Conservation (phyloP, 495 filamentous ascomycete genomes). For the Chaetomium tenue region DNA sequence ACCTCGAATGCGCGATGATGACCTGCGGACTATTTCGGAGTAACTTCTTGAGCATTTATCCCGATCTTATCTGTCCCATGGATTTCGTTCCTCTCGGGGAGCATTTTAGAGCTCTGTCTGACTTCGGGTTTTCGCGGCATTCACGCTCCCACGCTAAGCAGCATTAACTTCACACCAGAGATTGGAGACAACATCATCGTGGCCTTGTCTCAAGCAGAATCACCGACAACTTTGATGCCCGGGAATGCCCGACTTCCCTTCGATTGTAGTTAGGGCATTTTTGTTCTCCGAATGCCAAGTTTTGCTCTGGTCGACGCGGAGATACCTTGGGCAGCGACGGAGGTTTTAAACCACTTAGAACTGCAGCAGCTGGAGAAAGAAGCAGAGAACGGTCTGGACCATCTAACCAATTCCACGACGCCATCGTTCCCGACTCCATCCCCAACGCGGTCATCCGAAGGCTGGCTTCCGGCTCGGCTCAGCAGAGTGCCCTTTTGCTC, state of each 20-base stretch:
- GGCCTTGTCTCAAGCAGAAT: background rate
- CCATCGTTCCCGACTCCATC: background rate
- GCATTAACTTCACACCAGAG: background rate
- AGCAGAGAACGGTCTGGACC: slow-evolving; percentile 21
- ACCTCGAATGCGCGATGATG: no score
- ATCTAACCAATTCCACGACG: background rate
- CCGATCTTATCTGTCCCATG: background rate
- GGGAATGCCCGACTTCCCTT: background rate
- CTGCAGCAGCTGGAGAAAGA: background rate
- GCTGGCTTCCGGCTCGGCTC: background rate
- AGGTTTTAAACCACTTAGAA: slow-evolving; percentile 15
- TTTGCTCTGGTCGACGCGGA: slow-evolving; percentile 3
- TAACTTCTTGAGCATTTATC: no score
- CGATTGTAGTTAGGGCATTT: background rate
- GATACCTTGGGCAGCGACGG: slow-evolving; percentile 24
- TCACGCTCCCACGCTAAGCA: background rate
- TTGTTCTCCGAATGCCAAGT: background rate
- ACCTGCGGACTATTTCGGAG: no score
- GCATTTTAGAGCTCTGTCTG: background rate
- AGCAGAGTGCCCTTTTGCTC: background rate
- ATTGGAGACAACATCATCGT: background rate
- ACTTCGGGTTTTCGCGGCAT: slow-evolving; percentile 19
- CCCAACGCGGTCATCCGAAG: slow-evolving; percentile 23
- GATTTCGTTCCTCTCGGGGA: background rate
- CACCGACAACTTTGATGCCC: background rate